Evolutionary conservation across 2,329 filamentous ascomycete species (phyloP).

Genomic region (Ceratocystis alfenasii): DNA sequence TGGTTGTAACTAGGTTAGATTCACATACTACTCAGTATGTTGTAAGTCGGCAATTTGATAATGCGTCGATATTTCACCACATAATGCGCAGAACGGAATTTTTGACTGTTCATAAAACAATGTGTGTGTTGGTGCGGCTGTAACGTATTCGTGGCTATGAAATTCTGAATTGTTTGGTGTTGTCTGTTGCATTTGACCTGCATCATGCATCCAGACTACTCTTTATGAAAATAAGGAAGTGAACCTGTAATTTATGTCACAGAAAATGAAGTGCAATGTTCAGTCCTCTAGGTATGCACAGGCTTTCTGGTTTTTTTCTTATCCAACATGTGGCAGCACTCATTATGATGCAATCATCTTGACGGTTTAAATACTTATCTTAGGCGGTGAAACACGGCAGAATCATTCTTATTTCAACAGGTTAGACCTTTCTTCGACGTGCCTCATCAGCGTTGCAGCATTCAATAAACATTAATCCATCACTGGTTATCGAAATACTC

Average conservation of each 20-base stretch:
- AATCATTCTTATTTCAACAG: neutral
- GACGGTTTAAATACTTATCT: neutral
- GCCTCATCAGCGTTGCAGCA: neutral
- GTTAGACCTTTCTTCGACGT: neutral
- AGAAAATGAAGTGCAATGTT: too few species aligned
- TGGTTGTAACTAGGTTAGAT: conserved; percentile 18
- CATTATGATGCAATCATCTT: neutral
- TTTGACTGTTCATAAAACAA: too few species aligned
- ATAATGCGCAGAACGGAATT: too few species aligned
- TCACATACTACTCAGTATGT: neutral
- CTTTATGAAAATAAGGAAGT: neutral
- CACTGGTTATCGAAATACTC: neutral
- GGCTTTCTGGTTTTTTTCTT: too few species aligned
- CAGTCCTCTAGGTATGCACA: too few species aligned
- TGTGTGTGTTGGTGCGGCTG: too few species aligned
- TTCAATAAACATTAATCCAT: too few species aligned
- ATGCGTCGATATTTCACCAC: too few species aligned
- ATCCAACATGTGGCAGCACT: too few species aligned
- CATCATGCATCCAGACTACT: neutral
- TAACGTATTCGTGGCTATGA: too few species aligned
- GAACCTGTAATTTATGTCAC: too few species aligned
- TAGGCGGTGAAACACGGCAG: conserved; percentile 21
- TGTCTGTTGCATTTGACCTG: neutral
- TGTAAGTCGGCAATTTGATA: neutral
- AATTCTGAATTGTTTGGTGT: too few species aligned